Conservation (phyloP, 208 protist genomes). For the Strigomonas galati region DNA sequence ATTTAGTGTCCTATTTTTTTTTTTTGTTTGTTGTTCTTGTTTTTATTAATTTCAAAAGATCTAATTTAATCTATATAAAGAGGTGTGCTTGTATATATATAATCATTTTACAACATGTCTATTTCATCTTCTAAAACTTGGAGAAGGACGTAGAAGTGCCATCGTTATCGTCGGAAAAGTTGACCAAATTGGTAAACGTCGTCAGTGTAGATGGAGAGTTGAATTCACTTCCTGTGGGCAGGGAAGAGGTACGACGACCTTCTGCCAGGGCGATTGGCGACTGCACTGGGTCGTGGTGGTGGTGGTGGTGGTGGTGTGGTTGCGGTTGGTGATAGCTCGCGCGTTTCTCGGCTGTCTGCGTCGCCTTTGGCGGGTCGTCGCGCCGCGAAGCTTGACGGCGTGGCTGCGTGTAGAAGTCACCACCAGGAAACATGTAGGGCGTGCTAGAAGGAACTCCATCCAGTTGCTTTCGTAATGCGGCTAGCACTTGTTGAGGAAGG, state of each 20-base stretch:
- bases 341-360: no score
- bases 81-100: no score
- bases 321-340: not conserved
- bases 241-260: slow-evolving; percentile 20
- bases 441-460: not conserved
- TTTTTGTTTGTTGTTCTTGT: slow-evolving; percentile 2
- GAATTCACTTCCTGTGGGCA: slow-evolving; percentile 14
- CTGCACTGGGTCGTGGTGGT: slow-evolving; percentile 27
- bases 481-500: slow-evolving; percentile 16
- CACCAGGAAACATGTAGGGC: not conserved
- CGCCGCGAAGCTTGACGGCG: no score
- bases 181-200: slow-evolving; percentile 71
- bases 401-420: no score
- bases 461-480: slow-evolving; percentile 11
- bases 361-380: no score
- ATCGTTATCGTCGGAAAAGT: slow-evolving; percentile 65
- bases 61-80: no score
- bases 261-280: no score
- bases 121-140: no score
- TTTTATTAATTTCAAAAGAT: no score
- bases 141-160: slow-evolving; percentile 32
- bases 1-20: no score
- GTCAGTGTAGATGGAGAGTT: slow-evolving; percentile 20
- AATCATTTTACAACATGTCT: no score
- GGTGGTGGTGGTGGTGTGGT: no score